phyloP scores from a whole-genome alignment of 2,329 filamentous ascomycete genomes.

The Ilyonectria mors-panacis region DNA sequence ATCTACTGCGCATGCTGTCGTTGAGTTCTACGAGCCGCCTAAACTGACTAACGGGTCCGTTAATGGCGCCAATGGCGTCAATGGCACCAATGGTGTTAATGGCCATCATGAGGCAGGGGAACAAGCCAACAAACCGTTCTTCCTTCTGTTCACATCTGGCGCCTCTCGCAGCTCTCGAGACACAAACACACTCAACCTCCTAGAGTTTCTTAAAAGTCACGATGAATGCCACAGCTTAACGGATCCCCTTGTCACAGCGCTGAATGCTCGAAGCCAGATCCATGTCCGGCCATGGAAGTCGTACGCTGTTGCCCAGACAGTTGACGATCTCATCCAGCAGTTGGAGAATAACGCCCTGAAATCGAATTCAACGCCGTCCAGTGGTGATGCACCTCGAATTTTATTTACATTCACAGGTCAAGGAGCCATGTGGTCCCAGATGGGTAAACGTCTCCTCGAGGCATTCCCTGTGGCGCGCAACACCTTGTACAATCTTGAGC shows the following conservation, averaged over 20 bases:
- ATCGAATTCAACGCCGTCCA: conserved; percentile 27
- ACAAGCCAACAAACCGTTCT: conserved; percentile 12
- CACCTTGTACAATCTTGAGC: conserved; percentile 35
- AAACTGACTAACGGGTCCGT: conserved; percentile 5
- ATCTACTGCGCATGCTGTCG: conserved; percentile 60
- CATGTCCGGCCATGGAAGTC: conserved; percentile 42
- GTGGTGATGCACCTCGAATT: conserved; percentile 12
- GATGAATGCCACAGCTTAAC: conserved; percentile 35
- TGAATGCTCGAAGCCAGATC: conserved; percentile 42
- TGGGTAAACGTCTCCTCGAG: conserved; percentile 42
- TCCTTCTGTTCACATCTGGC: conserved; percentile 40
- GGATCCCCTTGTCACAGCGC: conserved; percentile 33
- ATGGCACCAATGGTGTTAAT: conserved; percentile 18
- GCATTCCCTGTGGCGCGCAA: conserved; percentile 41
- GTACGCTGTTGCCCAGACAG: conserved; percentile 38
- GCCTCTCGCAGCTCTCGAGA: conserved; percentile 39
- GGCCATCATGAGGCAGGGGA: conserved; percentile 19
- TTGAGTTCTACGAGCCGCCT: conserved; percentile 48
- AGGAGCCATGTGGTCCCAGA: conserved; percentile 43
- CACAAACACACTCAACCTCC: conserved; percentile 32
- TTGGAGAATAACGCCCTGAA: conserved; percentile 39
- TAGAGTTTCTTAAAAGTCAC: conserved; percentile 34
- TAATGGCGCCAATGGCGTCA: background rate
- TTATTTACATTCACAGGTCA: conserved; percentile 41
- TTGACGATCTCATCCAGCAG: conserved; percentile 37